Conservation (phyloP, 441 rosid species). For the Rhodomyrtus psidioides region DNA sequence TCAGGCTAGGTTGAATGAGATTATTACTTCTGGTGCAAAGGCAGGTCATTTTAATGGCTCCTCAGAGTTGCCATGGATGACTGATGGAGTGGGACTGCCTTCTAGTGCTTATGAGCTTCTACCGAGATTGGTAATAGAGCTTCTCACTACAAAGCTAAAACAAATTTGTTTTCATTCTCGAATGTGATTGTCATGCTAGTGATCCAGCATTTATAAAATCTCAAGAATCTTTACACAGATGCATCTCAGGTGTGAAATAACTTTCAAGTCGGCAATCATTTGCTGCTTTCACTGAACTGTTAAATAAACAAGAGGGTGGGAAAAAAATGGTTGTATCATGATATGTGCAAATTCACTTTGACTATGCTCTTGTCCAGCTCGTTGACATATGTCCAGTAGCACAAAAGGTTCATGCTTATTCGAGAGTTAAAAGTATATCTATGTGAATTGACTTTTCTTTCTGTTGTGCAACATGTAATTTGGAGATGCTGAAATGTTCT, state of each 20-base stretch:
- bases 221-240: neutral
- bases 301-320: neutral
- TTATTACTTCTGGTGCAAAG: slow-evolving; percentile 62
- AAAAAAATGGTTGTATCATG: neutral
- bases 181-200: neutral
- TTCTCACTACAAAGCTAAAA: neutral
- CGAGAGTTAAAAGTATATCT: neutral
- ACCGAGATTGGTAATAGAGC: slow-evolving; percentile 55
- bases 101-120: slow-evolving; percentile 81
- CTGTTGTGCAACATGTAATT: neutral
- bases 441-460: neutral
- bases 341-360: neutral
- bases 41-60: slow-evolving; percentile 33
- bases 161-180: neutral
- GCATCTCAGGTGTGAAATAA: neutral
- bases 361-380: neutral
- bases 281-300: neutral
- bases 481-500: neutral
- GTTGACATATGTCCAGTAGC: neutral
- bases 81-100: slow-evolving; percentile 98
- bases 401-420: neutral
- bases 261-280: neutral
- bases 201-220: neutral
- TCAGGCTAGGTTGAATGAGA: slow-evolving; percentile 93
- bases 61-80: slow-evolving; percentile 91